Evolutionary conservation across 352 stramenopile species (phyloP), one percentile per base, ranked within the genome.

Genomic region (Phytopythium boreale): DNA sequence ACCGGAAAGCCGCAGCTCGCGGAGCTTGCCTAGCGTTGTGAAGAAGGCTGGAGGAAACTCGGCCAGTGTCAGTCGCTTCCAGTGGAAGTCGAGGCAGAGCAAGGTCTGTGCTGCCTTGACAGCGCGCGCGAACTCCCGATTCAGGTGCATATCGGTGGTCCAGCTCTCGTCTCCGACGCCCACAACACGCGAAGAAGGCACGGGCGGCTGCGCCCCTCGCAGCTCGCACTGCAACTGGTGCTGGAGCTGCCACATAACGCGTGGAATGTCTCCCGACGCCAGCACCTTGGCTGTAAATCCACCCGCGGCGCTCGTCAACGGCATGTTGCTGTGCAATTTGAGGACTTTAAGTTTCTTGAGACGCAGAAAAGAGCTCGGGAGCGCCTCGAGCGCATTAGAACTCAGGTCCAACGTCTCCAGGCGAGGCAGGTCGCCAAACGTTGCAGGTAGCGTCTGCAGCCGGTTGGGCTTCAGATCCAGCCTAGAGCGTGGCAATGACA

Each of bases 391-490:
- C 12, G 60, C 56, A 46, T 93, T 93, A n/a, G 80, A 73, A 53
- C 80, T 90, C 47, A 84, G 31, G 34, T 93, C 82, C 12, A 93
- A 61, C 2, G 66, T 53, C 0, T 70, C 62, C 10, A 92, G 70
- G 2, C 69, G 72, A 4, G 58, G 52, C 3, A 93, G 60, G n/a
- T 73, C 63, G 14, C 82, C 79, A 49, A 93, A 70, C 12, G 71
- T 55, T 5, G 72, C 61, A 0, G 81, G 81, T 0, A 93, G 59
- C 19, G 62, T 47, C 62, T 69, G 62, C 50, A 93, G 70, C 0
- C 79, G 79, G 70, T 93, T 93, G 29, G 92, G 67, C 59, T 91
- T 93, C 20, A 92, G 53, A 63, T 93, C 84, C 27, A 92, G 65
- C 5, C 55, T 60, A 29, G 12, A 20, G 19, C 22, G 12, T 26